Conservation (phyloP, 2,329 filamentous ascomycete species). For the Colletotrichum echinochloae region DNA sequence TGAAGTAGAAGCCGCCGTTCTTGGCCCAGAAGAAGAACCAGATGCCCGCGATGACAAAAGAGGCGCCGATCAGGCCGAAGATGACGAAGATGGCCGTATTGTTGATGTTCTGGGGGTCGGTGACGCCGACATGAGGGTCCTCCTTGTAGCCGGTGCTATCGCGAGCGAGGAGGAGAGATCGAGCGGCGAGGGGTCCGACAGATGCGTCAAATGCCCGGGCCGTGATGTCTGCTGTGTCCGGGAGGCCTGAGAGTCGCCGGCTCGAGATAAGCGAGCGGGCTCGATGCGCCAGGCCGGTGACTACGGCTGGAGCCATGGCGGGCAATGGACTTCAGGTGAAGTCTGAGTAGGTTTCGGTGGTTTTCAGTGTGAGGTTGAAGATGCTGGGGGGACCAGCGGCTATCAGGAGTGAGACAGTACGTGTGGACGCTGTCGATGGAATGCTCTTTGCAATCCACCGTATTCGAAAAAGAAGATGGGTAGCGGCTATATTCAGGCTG, state of each 20-base stretch:
- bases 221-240: slow-evolving; percentile 36
- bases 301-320: slow-evolving; percentile 57
- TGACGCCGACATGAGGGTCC: slow-evolving; percentile 61
- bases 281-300: slow-evolving; percentile 41
- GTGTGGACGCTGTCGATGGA: slow-evolving; percentile 18
- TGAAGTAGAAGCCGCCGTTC: slow-evolving; percentile 93
- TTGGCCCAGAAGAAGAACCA: slow-evolving; percentile 99
- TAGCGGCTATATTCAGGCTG: not conserved
- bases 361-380: not conserved
- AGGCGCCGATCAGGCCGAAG: slow-evolving; percentile 85
- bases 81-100: slow-evolving; percentile 83
- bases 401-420: slow-evolving; percentile 8
- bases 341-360: not conserved
- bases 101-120: slow-evolving; percentile 68
- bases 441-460: slow-evolving; percentile 26
- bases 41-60: slow-evolving; percentile 79
- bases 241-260: slow-evolving; percentile 46
- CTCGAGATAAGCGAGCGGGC: slow-evolving; percentile 46
- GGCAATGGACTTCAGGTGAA: slow-evolving; percentile 15
- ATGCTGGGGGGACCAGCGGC: slow-evolving; percentile 8
- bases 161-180: slow-evolving; percentile 56
- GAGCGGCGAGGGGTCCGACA: slow-evolving; percentile 58
- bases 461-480: not conserved
- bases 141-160: slow-evolving; percentile 45
- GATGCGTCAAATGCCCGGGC: slow-evolving; percentile 46